Evolutionary conservation across 257 asterid genomes (phyloP), one percentile per base, ranked within the genome.

Genomic region (Solanum sitiens): DNA sequence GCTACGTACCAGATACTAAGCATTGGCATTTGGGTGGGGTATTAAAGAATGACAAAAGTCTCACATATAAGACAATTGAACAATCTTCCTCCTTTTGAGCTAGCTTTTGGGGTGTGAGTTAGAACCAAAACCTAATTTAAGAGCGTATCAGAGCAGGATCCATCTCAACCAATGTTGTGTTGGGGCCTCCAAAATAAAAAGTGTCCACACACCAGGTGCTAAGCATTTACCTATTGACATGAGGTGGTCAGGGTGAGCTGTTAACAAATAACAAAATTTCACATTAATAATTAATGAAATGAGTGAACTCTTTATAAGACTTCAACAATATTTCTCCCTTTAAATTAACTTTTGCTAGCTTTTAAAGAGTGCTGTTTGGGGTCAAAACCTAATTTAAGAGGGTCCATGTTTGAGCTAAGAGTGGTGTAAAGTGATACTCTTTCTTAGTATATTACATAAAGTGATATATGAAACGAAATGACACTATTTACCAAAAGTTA

Each of bases 151-250:
- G 63, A 18, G n/a, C 10, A 53, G 4, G n/a, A 23, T 7, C n/a
- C 10, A 53, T 7, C n/a, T n/a, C 63, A 16, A 10, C 1, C n/a
- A 18, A 53, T 53, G 63, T 53, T 53, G 63, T 16, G 63, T 53
- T 53, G 63, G 63, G 59, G 63, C 10, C 3, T 21, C 4, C 9
- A 6, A 16, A n/a, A 53, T 16, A 6, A 53, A 6, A 7, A 16
- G 16, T 1, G 0, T 1, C 0, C 23, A 16, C 23, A 23, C n/a
- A 53, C 23, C 23, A 53, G 0, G 16, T 53, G 23, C 23, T 53
- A 53, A 53, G 63, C 4, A 53, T n/a, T n/a, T n/a, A n/a, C n/a
- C n/a, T n/a, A n/a, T 1, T 18, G 11, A 18, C 63, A 21, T 53
- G n/a, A 53, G 11, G 11, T 53, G 63, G 4, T 7, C 16, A 11